Percentiles rank a stretch among this genome's conserved stretches.
Conservation (phyloP, 1,284 basidiomycete genomes). For the Athelia psychrophila region DNA sequence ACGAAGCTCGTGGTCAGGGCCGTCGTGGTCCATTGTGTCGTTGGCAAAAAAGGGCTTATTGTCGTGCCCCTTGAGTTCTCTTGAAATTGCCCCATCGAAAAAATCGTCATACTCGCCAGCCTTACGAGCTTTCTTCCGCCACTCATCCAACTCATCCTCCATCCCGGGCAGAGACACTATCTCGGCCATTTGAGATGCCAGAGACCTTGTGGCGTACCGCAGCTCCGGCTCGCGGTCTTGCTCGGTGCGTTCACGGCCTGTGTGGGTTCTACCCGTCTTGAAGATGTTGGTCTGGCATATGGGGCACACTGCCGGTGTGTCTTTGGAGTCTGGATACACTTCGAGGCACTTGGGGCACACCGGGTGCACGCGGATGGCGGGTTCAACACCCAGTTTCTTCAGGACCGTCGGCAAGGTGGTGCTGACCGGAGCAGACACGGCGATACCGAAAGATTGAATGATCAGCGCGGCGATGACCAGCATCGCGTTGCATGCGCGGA, state of each 20-base stretch:
- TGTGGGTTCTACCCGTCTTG: constrained; percentile 8
- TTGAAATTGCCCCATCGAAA: constrained; percentile 19
- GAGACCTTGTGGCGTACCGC: too few relatives aligned
- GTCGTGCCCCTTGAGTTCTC: constrained; percentile 14
- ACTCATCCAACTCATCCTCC: constrained; percentile 16
- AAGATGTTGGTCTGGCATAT: too few relatives aligned
- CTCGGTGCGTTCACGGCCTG: constrained; percentile 3
- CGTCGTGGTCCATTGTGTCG: neutral
- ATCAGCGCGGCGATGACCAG: constrained; percentile 3
- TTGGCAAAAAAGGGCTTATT: constrained; percentile 17
- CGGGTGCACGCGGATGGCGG: constrained; percentile 3
- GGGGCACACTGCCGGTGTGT: too few relatives aligned
- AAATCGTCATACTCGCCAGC: constrained; percentile 15
- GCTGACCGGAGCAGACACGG: too few relatives aligned
- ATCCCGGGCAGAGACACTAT: constrained; percentile 15
- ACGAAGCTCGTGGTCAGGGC: too few relatives aligned
- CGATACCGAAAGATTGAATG: neutral
- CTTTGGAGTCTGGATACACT: too few relatives aligned
- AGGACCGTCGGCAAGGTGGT: neutral
- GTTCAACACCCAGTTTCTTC: neutral
- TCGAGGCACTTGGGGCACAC: neutral
- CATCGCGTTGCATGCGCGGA: constrained; percentile 8
- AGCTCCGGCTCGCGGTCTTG: too few relatives aligned
- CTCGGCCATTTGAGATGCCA: too few relatives aligned
- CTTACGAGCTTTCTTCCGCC: constrained; percentile 10